Base-by-base conservation (phyloP, 495 filamentous ascomycete genomes). In the Penicillium macrosclerotiorum region DNA sequence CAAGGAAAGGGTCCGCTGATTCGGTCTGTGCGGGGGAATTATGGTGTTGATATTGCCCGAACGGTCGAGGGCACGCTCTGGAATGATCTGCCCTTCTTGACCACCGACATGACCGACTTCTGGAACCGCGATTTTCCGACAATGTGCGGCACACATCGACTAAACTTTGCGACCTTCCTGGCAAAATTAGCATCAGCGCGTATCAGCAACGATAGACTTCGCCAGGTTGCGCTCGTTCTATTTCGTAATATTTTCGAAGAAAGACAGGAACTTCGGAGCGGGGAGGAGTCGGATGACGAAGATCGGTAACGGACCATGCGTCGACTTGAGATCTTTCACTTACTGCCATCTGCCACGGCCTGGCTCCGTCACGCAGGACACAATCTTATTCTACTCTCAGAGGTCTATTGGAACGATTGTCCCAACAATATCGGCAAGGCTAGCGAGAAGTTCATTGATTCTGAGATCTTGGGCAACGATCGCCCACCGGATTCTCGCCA, bases 61-160 rank as follows among this genome's bases (percentile, higher is more conserved):
- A 55, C 47, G 5, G 35, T 30, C 14, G 52, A 55, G 5, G 56
- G 56, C 4, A 42, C 40, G 26, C 42, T 60, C 29, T 60, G 52
- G 52, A 52, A 47, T 37, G 56, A 56, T 36, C 41, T 55, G 4
- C 55, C 56, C 13, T 60, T 60, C 38, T 46, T 60, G n/a, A 45
- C 30, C 8, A 27, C 6, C 5, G 52, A 60, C 24, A 60, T 56
- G 46, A 51, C 45, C 16, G 14, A 29, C 3, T 56, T 52, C 42
- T 60, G 49, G 38, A 14, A 39, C 23, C 49, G 34, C 17, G 11
- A 52, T 32, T 26, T 17, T 8, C 14, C 26, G 7, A 23, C 52
- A 3, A 60, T 60, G 45, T 52, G 45, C 17, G 45, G 48, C n/a
- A 17, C 26, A 18, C 52, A 55, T 19, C 48, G 56, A 20, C 39